A percentile compares a stretch with the other conserved stretches of the same genome.
Conservation (phyloP, 768 basidiomycete species). For the Hericium alpestre region DNA sequence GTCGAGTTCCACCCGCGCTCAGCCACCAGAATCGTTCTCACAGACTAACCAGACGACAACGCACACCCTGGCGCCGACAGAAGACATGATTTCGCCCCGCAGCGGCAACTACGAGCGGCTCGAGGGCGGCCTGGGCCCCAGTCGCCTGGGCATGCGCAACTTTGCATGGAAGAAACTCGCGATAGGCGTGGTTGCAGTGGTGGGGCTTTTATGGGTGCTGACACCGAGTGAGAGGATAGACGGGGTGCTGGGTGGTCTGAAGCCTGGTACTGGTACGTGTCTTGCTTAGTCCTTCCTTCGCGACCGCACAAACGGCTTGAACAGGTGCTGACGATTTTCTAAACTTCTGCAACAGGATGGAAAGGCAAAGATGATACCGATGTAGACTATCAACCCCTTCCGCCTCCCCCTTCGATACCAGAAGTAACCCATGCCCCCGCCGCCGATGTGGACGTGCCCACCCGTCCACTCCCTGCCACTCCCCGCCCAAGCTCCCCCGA, state of each 20-base stretch:
- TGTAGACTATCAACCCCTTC: neutral
- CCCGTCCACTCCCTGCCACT: neutral
- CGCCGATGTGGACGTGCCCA: neutral
- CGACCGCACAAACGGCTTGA: neutral
- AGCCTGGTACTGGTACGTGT: conserved; percentile 16
- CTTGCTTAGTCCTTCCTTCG: neutral
- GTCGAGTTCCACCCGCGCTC: neutral
- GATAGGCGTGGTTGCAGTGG: conserved; percentile 42
- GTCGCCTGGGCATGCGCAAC: conserved; percentile 20
- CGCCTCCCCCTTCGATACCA: neutral
- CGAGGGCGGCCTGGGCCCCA: conserved; percentile 49
- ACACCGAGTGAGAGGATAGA: conserved; percentile 33
- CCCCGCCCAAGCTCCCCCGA: conserved; percentile 46
- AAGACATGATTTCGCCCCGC: conserved; percentile 24
- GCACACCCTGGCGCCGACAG: neutral
- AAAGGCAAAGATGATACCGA: neutral
- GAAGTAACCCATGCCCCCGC: neutral
- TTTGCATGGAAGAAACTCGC: conserved; percentile 60
- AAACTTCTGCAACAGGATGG: neutral
- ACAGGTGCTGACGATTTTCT: neutral
- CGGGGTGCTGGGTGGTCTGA: conserved; percentile 12
- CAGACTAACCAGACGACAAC: neutral
- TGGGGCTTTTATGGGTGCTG: conserved; percentile 58
- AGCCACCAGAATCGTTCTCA: neutral
- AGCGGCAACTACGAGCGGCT: conserved; percentile 47